Evolutionary conservation across 2,329 filamentous ascomycete species (phyloP), one percentile per base, ranked within the genome.

Genomic region (Aureobasidium pullulans): DNA sequence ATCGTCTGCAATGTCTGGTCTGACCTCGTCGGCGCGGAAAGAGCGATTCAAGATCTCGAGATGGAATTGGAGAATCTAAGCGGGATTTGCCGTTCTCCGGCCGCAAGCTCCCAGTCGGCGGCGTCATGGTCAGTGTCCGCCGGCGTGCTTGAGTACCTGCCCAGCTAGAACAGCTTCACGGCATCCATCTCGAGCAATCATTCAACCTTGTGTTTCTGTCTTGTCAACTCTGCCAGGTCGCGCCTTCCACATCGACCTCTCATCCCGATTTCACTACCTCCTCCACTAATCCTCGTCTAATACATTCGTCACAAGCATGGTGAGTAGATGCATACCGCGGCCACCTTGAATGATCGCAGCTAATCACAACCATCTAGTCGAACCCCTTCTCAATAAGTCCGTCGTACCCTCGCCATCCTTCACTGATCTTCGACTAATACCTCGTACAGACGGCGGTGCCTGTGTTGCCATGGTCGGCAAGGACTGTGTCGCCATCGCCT

Each of bases 401-500:
- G 84, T 67, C 32, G 32, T n/a, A 29, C 36, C 56, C 67, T 50
- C 52, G 36, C 61, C 39, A 48, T 32, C 43, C 47, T 23, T 36
- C 40, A 10, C 42, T 39, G 15, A 42, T 19, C 10, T 13, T 15
- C 19, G n/a, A 57, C 46, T 48, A 34, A 59, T 40, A 57, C 52
- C 11, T 48, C 68, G 60, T 66, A 56, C n/a, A 85, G 84, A 87
- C 76, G 93, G 93, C 79, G 93, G 93, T 75, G 93, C 93, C 79
- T 93, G 88, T 78, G 91, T 97, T 67, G 93, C 93, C 77, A 97
- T 97, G 94, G 92, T 96, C 66, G 94, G 94, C 81, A 97, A 99
- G 79, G 92, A 97, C 85, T 99, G 94, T 77, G 94, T 99, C 63
- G 94, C 94, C 77, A 97, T 99, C 73, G 94, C 94, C 75, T 99